Evolutionary conservation across 306 rosid genomes (phyloP), one percentile per base, ranked within the genome.

Genomic region (Sesbania bispinosa): DNA sequence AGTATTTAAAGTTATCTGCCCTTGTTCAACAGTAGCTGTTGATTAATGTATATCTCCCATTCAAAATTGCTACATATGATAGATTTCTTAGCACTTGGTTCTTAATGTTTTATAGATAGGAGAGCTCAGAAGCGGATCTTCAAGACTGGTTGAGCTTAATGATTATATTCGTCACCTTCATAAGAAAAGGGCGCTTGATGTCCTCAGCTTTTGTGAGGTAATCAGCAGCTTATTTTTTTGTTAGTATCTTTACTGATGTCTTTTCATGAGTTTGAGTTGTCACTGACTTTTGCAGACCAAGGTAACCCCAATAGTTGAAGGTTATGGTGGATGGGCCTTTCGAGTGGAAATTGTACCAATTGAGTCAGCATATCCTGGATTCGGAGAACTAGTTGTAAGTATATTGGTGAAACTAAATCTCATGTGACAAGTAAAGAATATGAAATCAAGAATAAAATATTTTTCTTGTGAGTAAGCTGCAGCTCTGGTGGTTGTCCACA

Each of bases 311-410:
- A 85, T 94, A 43, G 99, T 94, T 55, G 96, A 94, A 87, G 99
- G 95, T 50, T 94, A 91, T 74, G 99, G 99, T 79, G 97, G 99
- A 88, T 94, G 99, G 97, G 98, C 98, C 74, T 82, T 94, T 23
- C 86, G 97, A 45, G 78, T 81, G 85, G 99, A 94, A 88, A 88
- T 94, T 78, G 99, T 94, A 67, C 87, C 99, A 26, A 90, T 94
- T 63, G 99, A 94, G 82, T 94, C 99, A 13, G 99, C 99, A 61
- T 91, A 91, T 86, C 96, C 99, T 29, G 99, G 99, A 71, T 94
- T 85, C 39, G 99, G 99, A 62, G 97, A 91, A 77, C 89, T 94
- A 24, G 96, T 94, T 70, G 99, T 91, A 75, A 94, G 98, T 91
- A 80, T 74, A 51, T 67, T 8, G 62, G n/a, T 58, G 38, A 74